Conservation (phyloP, 176 grass and related monocot genomes). For the Phyllostachys edulis region DNA sequence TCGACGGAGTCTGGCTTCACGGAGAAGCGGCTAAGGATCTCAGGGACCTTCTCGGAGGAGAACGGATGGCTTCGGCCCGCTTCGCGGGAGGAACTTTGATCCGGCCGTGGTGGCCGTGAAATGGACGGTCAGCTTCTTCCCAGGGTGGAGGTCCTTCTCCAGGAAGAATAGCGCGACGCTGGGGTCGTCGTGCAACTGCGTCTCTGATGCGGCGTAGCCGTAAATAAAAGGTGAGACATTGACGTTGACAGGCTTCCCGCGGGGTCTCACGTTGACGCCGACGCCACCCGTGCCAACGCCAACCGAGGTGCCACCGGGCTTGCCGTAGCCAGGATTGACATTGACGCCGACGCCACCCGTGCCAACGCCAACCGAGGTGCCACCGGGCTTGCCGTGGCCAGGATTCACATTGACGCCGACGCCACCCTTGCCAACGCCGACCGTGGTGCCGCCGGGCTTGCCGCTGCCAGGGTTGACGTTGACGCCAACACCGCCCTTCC, state of each 20-base stretch:
- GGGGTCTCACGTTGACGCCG: constrained; percentile 43
- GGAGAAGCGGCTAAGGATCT: constrained; percentile 63
- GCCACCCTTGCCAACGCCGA: constrained; percentile 11
- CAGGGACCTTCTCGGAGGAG: constrained; percentile 56
- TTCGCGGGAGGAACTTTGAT: constrained; percentile 48
- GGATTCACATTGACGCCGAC: constrained; percentile 45
- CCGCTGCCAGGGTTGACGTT: constrained; percentile 24
- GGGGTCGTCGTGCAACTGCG: constrained; percentile 67
- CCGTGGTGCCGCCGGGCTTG: constrained; percentile 48
- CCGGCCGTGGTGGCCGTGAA: constrained; percentile 37
- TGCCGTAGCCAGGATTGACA: constrained; percentile 39
- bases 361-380: constrained; percentile 37
- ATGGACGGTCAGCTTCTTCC: constrained; percentile 56
- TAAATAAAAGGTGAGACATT: not conserved
- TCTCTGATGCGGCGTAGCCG: constrained; percentile 55
- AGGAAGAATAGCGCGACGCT: constrained; percentile 65
- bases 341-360: constrained; percentile 48
- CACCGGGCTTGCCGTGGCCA: constrained; percentile 43
- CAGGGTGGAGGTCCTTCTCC: constrained; percentile 59
- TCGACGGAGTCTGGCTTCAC: constrained; percentile 55
- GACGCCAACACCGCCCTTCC: constrained; percentile 32
- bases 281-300: constrained; percentile 32
- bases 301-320: constrained; percentile 50
- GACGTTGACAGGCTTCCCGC: constrained; percentile 21
- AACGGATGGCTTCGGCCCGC: constrained; percentile 63